Base-by-base conservation (phyloP, 2,329 filamentous ascomycete genomes). In the Fonsecaea pugnacius region DNA sequence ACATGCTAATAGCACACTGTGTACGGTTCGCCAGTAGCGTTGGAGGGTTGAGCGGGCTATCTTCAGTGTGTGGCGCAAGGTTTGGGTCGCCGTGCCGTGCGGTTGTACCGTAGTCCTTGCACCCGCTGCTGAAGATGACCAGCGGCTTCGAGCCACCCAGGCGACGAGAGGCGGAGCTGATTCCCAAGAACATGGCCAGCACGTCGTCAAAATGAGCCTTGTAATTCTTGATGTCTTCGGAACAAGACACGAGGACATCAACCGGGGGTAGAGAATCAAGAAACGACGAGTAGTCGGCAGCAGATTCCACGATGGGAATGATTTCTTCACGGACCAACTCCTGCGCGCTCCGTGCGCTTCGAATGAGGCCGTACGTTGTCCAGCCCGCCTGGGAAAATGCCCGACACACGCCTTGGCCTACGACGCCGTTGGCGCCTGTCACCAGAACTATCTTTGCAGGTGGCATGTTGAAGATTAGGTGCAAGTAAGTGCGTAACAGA, bases 351-450 rank as follows among this genome's bases (percentile, higher is more conserved):
- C 30, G 46, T 27, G 60, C 32, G 46, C 52, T 63, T 21, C 81
- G 75, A 27, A 82, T 71, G 2, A 83, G 76, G 1, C 81, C 82
- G 69, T 78, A 82, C 0, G 78, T 78, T 9, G 67, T 73, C 76
- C 77, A 83, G 1, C 81, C 81, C 8, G 79, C 78, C 7, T 77
- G 75, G 4, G 77, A 74, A 67, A 83, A 84, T 24, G 80, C 78
- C 18, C 76, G 75, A 58, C 76, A 75, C 0, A 83, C 79, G 0
- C 80, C 78, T 24, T 72, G 75, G 38, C 82, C 82, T 46, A 83
- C 79, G 69, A 81, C 83, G 9, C 81, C 81, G 58, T 82, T 82
- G 12, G 81, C 80, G 8, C 81, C 82, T 2, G 78, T 82, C 27
- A 83, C 75, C 6, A 83, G 73, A n/a, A 78, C 80, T 1, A 75